Evolutionary conservation across 768 basidiomycete species (phyloP), one percentile per base, ranked within the genome.

Genomic region (Naganishia onofrii): DNA sequence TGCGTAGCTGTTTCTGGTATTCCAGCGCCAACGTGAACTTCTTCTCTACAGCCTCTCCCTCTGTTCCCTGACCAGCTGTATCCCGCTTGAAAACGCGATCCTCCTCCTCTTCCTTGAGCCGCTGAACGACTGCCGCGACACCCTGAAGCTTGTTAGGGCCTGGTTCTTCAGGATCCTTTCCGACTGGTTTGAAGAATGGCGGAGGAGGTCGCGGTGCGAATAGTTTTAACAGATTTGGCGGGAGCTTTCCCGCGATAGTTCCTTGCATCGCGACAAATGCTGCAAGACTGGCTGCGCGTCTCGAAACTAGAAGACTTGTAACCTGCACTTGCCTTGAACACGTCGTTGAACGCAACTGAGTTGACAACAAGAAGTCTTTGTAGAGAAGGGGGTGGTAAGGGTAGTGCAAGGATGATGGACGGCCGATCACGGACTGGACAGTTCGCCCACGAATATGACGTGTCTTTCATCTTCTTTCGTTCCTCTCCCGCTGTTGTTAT

Each of bases 181-280:
- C 92, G 38, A 92, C 84, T 0, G 95, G 93, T 10, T 92, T 88
- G 34, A 88, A 77, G 79, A 93, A 98, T 0, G 90, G 90, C 3
- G 97, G 86, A 2, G 89, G 90, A 0, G 95, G 92, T 8, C 96
- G 88, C 4, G 96, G 93, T 0, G 92, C 89, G 80, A 98, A 99
- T 74, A 98, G 89, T 80, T 95, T 93, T 81, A 98, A 88, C 65
- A 99, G 87, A 82, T 97, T 96, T 3, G 93, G 93, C 3, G 95
- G 95, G 28, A 99, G 86, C 48, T 71, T 71, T 15, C 67, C 68
- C 32, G 74, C 70, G 57, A 74, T 74, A 15, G 46, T 65, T 31
- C 68, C 68, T 56, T 69, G 68, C 68, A 69, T 69, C 10, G 38
- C 28, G 42, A 32, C 7, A n/a, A 48, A 32, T 12, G 26, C 34